These are phyloP conservation scores for Xylaria intraflava DNA, from an alignment of 495 filamentous ascomycete genomes.

Conservation along the genomic window DNA sequence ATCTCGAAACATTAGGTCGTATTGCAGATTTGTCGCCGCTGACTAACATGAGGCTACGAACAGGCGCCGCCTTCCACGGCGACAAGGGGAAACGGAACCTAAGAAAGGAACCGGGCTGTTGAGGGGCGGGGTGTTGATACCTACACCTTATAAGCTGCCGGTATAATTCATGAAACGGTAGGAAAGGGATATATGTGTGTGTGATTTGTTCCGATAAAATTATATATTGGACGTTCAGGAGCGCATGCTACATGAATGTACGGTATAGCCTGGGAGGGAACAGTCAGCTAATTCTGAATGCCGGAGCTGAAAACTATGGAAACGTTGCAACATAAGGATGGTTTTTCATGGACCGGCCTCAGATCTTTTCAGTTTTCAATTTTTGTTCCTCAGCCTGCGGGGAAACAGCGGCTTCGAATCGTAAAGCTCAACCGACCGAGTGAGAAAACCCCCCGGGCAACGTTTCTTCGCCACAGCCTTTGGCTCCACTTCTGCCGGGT, in stretches of 20 bases:
- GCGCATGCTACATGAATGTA: not conserved
- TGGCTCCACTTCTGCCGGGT: constrained; percentile 31
- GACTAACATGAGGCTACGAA: not conserved
- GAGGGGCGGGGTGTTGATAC: constrained; percentile 1
- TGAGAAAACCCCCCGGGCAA: constrained; percentile 3
- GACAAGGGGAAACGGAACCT: not conserved
- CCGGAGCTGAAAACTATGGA: not conserved
- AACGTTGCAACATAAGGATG: not conserved
- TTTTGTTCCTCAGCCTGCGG: constrained; percentile 37
- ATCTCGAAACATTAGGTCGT: not conserved
- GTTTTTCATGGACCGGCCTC: constrained; percentile 31
- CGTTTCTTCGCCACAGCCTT: constrained; percentile 43
- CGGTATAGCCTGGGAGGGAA: not conserved
- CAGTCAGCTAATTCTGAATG: constrained; percentile 4
- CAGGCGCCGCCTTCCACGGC: not conserved
- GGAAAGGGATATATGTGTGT: not conserved
- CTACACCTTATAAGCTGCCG: not conserved
- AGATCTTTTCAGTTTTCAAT: constrained; percentile 51
- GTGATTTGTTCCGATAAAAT: not conserved
- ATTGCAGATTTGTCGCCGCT: not conserved
- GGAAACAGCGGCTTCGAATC: constrained; percentile 32
- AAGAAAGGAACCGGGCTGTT: not conserved
- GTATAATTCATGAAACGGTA: not conserved
- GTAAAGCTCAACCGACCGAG: constrained; percentile 5
- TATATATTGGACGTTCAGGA: not conserved